Evolutionary conservation across 2,329 filamentous ascomycete species (phyloP), one percentile per base, ranked within the genome.

Genomic region (Penicillium sumatraense): DNA sequence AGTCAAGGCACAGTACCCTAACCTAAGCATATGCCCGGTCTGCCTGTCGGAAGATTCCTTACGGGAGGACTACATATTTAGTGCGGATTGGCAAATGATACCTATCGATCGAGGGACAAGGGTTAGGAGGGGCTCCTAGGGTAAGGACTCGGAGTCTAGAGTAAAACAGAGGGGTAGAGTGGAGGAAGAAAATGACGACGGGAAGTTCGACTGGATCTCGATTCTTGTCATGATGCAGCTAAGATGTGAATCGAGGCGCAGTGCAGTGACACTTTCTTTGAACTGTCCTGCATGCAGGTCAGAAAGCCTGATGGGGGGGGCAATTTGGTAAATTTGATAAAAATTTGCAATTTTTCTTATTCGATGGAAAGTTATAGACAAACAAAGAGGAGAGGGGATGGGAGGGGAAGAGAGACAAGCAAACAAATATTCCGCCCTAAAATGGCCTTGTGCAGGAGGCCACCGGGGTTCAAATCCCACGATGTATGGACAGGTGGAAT

Each of bases 201-300:
- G 7, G n/a, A n/a, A n/a, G n/a, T 5, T 38, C 13, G 18, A 18
- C 35, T 44, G 14, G 14, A 27, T 44, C 23, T n/a, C 20, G 10
- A 24, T n/a, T 20, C 21, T 16, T 20, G 26, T 13, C 36, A 23
- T 40, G 33, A 58, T 51, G 59, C 54, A 55, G 38, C 55, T 56
- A 56, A 53, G 38, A 56, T 45, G 58, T 52, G 56, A 62, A 52
- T 29, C 21, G 27, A 45, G 16, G 50, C 49, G 48, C 55, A 51
- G 35, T 46, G 48, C 48, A 49, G 35, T 45, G 49, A 41, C 29
- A 42, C 31, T 23, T 41, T 31, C 6, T 16, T n/a, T 16, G 31
- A 16, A 7, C 11, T 46, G 51, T 49, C 16, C 8, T 48, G 46
- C 33, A 49, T 49, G 46, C 46, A 49, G 29, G 42, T n/a, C 29